Evolutionary conservation across 2,329 filamentous ascomycete genomes (phyloP), one percentile per base, ranked within the genome.

Genomic region (Fusarium sp.): DNA sequence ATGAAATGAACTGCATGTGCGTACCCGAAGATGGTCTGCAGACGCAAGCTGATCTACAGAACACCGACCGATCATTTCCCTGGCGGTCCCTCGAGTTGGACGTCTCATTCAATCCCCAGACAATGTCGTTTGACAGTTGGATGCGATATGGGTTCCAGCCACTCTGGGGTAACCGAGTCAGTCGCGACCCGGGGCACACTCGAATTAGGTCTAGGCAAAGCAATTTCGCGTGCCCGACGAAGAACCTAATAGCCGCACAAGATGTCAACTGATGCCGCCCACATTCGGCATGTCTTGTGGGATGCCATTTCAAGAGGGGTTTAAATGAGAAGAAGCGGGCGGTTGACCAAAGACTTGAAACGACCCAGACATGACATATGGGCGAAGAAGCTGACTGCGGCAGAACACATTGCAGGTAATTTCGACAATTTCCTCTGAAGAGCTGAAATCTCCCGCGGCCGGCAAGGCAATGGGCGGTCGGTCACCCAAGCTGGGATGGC

Each of bases 381-480:
- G 27, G 10, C 6, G n/a, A 52, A 20, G 47, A 31, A n/a, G 47
- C 27, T 8, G 47, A 20, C 10, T 52, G 47, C 47, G 27, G 10
- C 13, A 31, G 16, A 52, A 14, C 20, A 52, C 5, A 31, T 52
- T 52, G 47, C 18, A 14, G 18, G 47, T 5, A 52, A 52, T 31
- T 31, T 29, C 18, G 18, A 52, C 47, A 52, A 35, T 40, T 59
- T 22, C 40, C 63, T 54, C 38, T 60, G 54, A 22, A 60, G 18
- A 25, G 36, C 27, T 60, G 36, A 64, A 71, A 65, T 47, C 70
- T 52, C 62, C 71, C 71, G 61, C 71, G 71, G 71, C 71, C 71
- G 71, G 71, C 71, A 74, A 74, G 60, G 56, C 71, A 69, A 65
- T 40, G 67, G 71, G 60, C 60, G 68, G 71, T 74, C 64, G 67